Evolutionary conservation across 805 yeast genomes (phyloP).

Genomic region (Candida adriatica): DNA sequence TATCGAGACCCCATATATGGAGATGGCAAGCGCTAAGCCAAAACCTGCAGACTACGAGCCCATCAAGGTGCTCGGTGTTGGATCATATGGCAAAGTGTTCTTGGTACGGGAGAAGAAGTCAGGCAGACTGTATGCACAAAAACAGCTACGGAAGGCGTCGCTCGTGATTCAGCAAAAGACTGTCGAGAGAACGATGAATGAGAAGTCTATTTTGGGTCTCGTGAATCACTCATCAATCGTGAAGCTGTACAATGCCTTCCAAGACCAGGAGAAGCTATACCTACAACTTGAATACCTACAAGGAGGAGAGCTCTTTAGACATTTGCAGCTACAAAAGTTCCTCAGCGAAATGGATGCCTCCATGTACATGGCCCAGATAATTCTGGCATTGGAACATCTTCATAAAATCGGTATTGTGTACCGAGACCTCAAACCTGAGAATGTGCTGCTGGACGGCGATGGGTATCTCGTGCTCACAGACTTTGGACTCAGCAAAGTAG

Average conservation of each 20-base stretch:
- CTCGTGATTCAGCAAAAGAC: slow-evolving; percentile 52
- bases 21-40: slow-evolving; percentile 14
- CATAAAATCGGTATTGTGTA: slow-evolving; percentile 94
- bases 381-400: slow-evolving; percentile 85
- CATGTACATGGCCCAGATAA: slow-evolving; percentile 90
- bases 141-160: slow-evolving; percentile 77
- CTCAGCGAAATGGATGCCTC: slow-evolving; percentile 88
- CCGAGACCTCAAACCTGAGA: slow-evolving; percentile 95
- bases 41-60: slow-evolving; percentile 57
- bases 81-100: slow-evolving; percentile 84
- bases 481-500: slow-evolving; percentile 90
- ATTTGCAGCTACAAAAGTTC: slow-evolving; percentile 91
- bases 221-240: slow-evolving; percentile 78
- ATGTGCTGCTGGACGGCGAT: slow-evolving; percentile 84
- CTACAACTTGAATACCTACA: slow-evolving; percentile 74
- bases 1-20: slow-evolving; percentile 33
- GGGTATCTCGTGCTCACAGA: slow-evolving; percentile 96
- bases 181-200: slow-evolving; percentile 74
- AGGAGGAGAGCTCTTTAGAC: slow-evolving; percentile 92
- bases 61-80: slow-evolving; percentile 73
- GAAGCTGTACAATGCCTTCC: slow-evolving; percentile 74
- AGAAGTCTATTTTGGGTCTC: slow-evolving; percentile 63
- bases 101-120: slow-evolving; percentile 61
- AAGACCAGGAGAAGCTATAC: slow-evolving; percentile 71
- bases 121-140: slow-evolving; percentile 73